Evolutionary conservation across 2,329 filamentous ascomycete genomes (phyloP), one percentile per base, ranked within the genome.

Genomic region (Ceratocystis colombiana): DNA sequence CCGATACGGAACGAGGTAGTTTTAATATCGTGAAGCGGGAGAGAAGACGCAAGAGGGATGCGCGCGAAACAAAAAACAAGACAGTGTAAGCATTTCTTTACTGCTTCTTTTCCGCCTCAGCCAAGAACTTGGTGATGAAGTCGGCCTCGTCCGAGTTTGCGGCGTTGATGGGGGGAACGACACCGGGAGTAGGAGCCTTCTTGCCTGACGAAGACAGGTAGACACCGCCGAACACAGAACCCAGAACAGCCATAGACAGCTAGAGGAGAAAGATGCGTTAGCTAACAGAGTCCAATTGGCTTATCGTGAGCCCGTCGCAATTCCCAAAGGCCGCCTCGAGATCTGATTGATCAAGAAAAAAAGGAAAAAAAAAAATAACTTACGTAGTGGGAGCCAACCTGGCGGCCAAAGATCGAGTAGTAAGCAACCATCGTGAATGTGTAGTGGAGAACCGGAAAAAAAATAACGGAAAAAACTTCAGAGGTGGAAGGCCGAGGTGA

Each of bases 381-480:
- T 72, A 85, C 83, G 76, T 83, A 79, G 78, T 85, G 83, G 69
- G 82, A 83, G 77, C 78, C 83, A 74, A 85, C 75, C 75, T 84
- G 79, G 73, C 78, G 79, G 77, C 83, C 83, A 74, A 82, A 76
- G 72, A 85, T 77, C 70, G 74, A 79, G 78, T 85, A 85, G 62
- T 67, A 65, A n/a, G 65, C 62, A 65, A 69, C 69, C 69, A 70
- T 70, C 65, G 61, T 67, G 61, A 44, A 53, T 30, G 37, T 50
- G 33, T 15, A 41, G 50, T 53, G 22, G 20, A 64, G 46, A 41
- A 17, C 55, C 15, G 15, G 30, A 8, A 20, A 59, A 8, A 59
- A 33, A 10, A 4, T 17, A 30, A 28, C 61, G 48, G 20, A 30
- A 64, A 22, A 64, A 53, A 37, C 17, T 20, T 28, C 15, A 10